Evolutionary conservation across 2,329 filamentous ascomycete species (phyloP), one percentile per base, ranked within the genome.

Genomic region (Aspergillus fischeri): DNA sequence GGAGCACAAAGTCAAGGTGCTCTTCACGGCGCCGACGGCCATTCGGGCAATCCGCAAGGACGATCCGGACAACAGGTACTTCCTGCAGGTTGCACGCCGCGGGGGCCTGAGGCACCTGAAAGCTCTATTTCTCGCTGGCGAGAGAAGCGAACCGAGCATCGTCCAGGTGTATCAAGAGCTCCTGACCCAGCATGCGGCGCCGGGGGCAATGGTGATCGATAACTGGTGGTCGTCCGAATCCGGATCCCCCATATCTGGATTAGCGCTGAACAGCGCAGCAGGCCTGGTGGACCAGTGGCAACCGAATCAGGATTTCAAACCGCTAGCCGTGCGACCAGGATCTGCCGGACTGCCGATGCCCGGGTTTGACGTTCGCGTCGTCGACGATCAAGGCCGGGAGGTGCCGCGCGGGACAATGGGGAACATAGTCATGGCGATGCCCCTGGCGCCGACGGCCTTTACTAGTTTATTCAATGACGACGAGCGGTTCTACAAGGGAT

Each of bases 301-400:
- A 38, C 55, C 45, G 14, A 55, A 27, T 4, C 59, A 65, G 21
- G 64, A 65, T 29, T 69, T 71, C 51, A 75, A 75, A 42, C 83
- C 87, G 1, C 73, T 89, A 29, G 72, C 76, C 0, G 84, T 93
- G 69, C 92, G 89, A 65, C 90, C 92, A 0, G 93, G 93, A 1
- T 93, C 90, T 59, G 93, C 92, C 4, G 92, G 92, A 0, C 94
- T 96, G 70, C 84, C 92, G 0, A 91, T 95, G 87, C 92, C 92
- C 0, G 93, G 92, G 0, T 97, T 96, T 66, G 90, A 96, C 65
- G 88, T 97, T 3, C 83, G 88, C 17, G 81, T 93, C 14, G 91
- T 97, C 2, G 86, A 96, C 69, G 92, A 97, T 66, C 78, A 85
- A 0, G 92, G 92, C 4, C 80, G 82, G 1, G 88, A 92, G 70